These are phyloP conservation scores for Neurospora sp. DNA, from an alignment of 495 filamentous ascomycete species.

Conservation along the genomic window DNA sequence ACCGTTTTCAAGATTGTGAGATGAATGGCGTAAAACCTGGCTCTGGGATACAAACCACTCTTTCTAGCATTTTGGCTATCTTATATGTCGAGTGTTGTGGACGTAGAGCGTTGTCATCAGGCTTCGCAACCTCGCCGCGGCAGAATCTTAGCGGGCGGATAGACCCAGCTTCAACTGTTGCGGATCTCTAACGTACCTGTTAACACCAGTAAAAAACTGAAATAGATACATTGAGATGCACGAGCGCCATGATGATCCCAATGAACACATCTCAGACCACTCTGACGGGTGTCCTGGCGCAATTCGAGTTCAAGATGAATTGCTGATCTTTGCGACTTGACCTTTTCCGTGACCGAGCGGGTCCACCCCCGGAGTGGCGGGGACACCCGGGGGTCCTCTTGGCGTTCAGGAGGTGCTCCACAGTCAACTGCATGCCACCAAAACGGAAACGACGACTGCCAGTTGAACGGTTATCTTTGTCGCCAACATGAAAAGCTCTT, in stretches of 20 bases:
- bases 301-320: no score
- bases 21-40: neutral
- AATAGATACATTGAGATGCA: neutral
- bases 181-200: neutral
- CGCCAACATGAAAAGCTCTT: no score
- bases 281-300: no score
- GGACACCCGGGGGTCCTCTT: no score
- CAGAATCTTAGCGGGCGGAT: neutral
- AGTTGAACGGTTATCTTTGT: no score
- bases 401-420: no score
- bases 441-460: no score
- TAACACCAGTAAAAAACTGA: neutral
- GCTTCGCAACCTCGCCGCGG: neutral
- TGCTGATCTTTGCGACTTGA: no score
- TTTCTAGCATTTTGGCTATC: neutral
- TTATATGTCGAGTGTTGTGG: neutral
- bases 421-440: no score
- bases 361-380: no score
- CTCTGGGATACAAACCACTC: fast-evolving
- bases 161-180: neutral
- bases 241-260: neutral
- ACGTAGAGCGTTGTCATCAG: neutral
- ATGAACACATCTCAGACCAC: no score
- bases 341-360: no score
- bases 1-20: neutral